Conservation (phyloP, 306 rosid genomes). For the Lithocarpus polystachyus region DNA sequence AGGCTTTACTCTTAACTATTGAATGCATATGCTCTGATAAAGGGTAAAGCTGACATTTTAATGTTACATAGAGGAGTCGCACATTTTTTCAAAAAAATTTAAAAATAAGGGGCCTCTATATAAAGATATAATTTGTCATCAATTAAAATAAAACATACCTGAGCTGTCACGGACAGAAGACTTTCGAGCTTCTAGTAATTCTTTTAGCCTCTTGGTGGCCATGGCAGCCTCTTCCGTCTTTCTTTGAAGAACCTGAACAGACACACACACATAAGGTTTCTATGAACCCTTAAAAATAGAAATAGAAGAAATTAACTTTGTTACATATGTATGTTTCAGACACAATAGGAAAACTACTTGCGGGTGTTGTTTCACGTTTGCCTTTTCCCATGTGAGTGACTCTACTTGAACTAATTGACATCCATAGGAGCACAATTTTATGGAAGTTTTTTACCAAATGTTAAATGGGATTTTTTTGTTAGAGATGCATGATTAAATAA, state of each 20-base stretch:
- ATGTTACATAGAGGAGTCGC: conserved; percentile 11
- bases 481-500: conserved; percentile 16
- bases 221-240: conserved; percentile 99
- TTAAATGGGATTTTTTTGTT: background rate
- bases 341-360: background rate
- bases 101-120: conserved; percentile 11
- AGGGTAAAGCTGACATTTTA: background rate
- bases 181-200: conserved; percentile 96
- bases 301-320: background rate
- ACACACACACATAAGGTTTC: background rate
- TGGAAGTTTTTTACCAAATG: background rate
- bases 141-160: conserved; percentile 42
- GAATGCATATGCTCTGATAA: background rate
- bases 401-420: background rate
- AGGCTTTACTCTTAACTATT: conserved; percentile 24
- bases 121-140: background rate
- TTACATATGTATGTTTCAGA: background rate
- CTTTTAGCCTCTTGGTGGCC: conserved; percentile 99
- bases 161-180: conserved; percentile 79
- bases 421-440: background rate
- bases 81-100: background rate
- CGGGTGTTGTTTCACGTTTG: background rate
- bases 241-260: conserved; percentile 91
- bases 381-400: background rate
- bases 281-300: background rate